Evolutionary conservation across 805 yeast genomes (phyloP).

Genomic region (Candida chilensis): DNA sequence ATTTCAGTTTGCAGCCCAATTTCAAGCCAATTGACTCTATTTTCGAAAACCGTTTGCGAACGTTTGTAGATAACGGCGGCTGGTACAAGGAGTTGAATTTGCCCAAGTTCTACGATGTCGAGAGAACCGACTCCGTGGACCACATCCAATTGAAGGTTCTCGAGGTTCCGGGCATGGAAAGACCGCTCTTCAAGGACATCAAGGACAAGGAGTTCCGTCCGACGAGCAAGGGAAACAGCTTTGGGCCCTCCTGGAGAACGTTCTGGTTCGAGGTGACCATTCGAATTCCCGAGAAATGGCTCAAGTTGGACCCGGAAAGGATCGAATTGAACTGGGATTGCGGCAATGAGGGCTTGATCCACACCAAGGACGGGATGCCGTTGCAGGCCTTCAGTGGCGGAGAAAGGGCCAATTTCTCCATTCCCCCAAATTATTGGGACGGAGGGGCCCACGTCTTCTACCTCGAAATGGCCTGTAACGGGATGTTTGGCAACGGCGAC

Average conservation of each 20-base stretch:
- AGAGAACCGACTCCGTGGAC: constrained; percentile 35
- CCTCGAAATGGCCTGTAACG: constrained; percentile 87
- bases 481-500: constrained; percentile 75
- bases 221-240: constrained; percentile 62
- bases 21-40: constrained; percentile 72
- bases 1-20: constrained; percentile 38
- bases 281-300: constrained; percentile 57
- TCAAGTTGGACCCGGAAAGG: constrained; percentile 29
- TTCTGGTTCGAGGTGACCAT: constrained; percentile 80
- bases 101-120: constrained; percentile 71
- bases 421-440: constrained; percentile 42
- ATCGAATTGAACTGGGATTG: constrained; percentile 79
- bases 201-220: constrained; percentile 35
- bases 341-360: constrained; percentile 77
- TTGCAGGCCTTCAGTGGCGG: constrained; percentile 84
- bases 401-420: constrained; percentile 64
- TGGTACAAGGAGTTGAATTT: constrained; percentile 62
- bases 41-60: constrained; percentile 65
- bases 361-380: constrained; percentile 56
- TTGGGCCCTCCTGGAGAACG: constrained; percentile 96
- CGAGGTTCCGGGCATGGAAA: constrained; percentile 61
- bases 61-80: constrained; percentile 68
- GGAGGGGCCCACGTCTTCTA: constrained; percentile 57
- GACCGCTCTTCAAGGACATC: constrained; percentile 59
- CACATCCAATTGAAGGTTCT: constrained; percentile 54